Percentiles rank a stretch among this genome's conserved stretches.
Conservation (phyloP, 1,284 basidiomycete species). For the Puccinia novopanici region DNA sequence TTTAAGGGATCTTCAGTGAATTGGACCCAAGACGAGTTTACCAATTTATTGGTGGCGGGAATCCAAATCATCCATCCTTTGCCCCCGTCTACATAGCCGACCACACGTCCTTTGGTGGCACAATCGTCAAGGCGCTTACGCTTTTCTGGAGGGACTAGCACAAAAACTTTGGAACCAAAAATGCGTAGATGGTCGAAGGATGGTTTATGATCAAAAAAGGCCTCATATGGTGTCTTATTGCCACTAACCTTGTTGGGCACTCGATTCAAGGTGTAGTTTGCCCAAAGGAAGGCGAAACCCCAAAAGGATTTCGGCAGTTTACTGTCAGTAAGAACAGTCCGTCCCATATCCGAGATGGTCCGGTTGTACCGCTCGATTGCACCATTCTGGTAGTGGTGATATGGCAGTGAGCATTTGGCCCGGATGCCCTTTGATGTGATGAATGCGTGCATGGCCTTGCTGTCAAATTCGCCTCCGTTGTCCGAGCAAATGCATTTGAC, state of each 20-base stretch:
- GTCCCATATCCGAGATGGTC: neutral
- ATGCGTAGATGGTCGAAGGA: too few species aligned
- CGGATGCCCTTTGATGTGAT: neutral
- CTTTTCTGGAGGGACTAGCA: too few species aligned
- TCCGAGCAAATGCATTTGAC: neutral
- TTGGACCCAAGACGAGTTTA: too few species aligned
- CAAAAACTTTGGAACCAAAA: too few species aligned
- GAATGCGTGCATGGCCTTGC: neutral
- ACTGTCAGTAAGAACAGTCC: neutral
- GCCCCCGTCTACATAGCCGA: too few species aligned
- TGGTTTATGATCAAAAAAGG: too few species aligned
- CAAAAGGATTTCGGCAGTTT: neutral
- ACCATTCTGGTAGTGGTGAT: conserved; percentile 17
- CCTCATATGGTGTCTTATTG: neutral
- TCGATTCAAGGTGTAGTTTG: neutral
- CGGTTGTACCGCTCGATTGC: neutral
- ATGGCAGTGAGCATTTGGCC: neutral
- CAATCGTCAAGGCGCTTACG: too few species aligned
- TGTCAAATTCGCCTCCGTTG: conserved; percentile 17
- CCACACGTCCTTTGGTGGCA: too few species aligned
- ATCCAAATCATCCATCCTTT: too few species aligned
- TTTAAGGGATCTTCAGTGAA: too few species aligned
- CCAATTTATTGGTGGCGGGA: too few species aligned
- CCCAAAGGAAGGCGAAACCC: conserved; percentile 12
- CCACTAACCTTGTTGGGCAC: neutral